phyloP scores from a whole-genome alignment of 2,329 filamentous ascomycete genomes.

The Penicillium sp. region DNA sequence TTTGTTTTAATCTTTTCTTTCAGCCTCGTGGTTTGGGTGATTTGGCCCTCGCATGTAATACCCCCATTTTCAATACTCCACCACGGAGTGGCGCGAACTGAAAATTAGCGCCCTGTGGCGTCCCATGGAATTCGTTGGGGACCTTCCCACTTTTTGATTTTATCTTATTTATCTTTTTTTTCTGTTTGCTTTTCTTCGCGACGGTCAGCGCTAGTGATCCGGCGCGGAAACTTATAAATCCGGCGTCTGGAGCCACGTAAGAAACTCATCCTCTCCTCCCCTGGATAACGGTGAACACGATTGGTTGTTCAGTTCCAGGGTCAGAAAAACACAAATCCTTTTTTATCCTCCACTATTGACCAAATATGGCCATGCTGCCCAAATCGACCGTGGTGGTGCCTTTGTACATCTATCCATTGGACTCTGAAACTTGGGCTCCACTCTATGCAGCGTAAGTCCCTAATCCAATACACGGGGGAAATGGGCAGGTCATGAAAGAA shows the following conservation, averaged over 20 bases:
- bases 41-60: background rate
- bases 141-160: background rate
- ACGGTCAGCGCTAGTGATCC: background rate
- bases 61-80: background rate
- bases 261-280: background rate
- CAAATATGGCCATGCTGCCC: background rate
- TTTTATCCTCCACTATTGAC: background rate
- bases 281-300: background rate
- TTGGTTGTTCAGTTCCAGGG: background rate
- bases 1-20: background rate
- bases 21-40: background rate
- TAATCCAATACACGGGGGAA: background rate
- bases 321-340: background rate
- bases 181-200: background rate
- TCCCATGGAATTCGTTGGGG: background rate
- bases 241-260: background rate
- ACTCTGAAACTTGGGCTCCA: constrained; percentile 2
- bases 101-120: background rate
- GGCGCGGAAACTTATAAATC: constrained; percentile 1
- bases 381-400: constrained; percentile 2
- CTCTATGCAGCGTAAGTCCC: constrained; percentile 3
- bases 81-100: background rate
- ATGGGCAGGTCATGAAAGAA: background rate
- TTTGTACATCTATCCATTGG: constrained; percentile 3
- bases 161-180: background rate